Evolutionary conservation across 495 filamentous ascomycete genomes (phyloP), one percentile per base, ranked within the genome.

Genomic region (Neurospora sp.): DNA sequence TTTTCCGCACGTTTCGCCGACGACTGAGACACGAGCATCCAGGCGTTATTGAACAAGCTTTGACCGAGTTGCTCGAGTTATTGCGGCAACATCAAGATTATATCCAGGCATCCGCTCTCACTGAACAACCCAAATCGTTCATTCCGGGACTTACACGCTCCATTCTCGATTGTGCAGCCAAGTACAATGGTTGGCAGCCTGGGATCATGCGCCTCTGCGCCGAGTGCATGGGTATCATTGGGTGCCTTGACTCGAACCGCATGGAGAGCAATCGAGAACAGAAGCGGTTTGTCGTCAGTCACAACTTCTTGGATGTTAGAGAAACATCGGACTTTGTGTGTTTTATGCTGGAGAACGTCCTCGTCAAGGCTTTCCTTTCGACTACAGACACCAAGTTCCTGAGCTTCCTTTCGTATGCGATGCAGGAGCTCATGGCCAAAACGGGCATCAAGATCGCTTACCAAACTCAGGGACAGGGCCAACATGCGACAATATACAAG

Each of bases 361-460:
- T 98, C 31, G 93, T 98, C 70, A 93, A 94, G 75, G 91, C 94
- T 14, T 99, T 99, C 78, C 83, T 95, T 41, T 95, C 94, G 3
- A 91, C 92, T 11, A 94, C 89, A 3, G 96, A 97, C 77, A 91
- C 94, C 0, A 90, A 90, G 77, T 87, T 92, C 20, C 94, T 97
- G 78, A 93, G 93, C 1, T 98, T 96, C 79, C 85, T 99, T 18
- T 93, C 94, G 16, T 98, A 90, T 79, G 92, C 90, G 3, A 97
- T 98, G 91, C 96, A 99, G 81, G 92, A 96, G 76, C 85, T 99
- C 10, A 87, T 98, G 10, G 90, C 89, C 71, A 89, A 90, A 73
- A 90, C 90, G 77, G 89, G 90, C 38, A 88, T 97, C 73, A 89
- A 88, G 44, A 81, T 83, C n/a, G 87, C 90, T 7, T 87, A 82